phyloP scores from a whole-genome alignment of 2,329 filamentous ascomycete genomes.

The Chrysoporthe austroafricana region DNA sequence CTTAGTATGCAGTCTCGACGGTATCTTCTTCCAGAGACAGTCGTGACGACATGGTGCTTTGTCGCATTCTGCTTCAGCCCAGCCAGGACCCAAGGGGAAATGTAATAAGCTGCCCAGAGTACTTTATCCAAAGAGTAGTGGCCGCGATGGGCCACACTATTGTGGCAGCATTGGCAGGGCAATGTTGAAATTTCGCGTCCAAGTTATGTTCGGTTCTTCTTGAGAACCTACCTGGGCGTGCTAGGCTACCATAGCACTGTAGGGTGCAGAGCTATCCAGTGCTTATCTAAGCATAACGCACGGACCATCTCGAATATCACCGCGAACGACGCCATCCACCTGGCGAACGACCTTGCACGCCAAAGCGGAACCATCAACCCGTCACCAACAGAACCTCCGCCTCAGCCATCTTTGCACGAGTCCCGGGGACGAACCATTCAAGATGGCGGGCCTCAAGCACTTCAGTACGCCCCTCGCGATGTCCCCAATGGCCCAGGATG shows the following conservation, averaged over 20 bases:
- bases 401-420: slow-evolving; percentile 24
- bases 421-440: slow-evolving; percentile 35
- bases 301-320: background rate
- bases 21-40: background rate
- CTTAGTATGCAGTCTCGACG: background rate
- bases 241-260: background rate
- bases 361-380: slow-evolving; percentile 8
- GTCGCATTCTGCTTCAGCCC: background rate
- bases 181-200: background rate
- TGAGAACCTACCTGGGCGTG: background rate
- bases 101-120: background rate
- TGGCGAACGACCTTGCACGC: background rate
- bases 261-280: background rate
- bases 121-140: background rate
- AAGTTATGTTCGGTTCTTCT: background rate
- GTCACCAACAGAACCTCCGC: slow-evolving; percentile 6
- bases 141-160: background rate
- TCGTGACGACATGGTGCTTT: background rate
- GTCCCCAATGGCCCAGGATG: slow-evolving; percentile 23
- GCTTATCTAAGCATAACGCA: slow-evolving; percentile 12
- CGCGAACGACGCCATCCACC: slow-evolving; percentile 9
- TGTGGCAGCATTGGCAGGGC: background rate
- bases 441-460: slow-evolving; percentile 50
- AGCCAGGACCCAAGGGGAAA: background rate
- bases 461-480: slow-evolving; percentile 41